Base-by-base conservation (phyloP, 2,329 filamentous ascomycete genomes). In the Epichloe amarillans region DNA sequence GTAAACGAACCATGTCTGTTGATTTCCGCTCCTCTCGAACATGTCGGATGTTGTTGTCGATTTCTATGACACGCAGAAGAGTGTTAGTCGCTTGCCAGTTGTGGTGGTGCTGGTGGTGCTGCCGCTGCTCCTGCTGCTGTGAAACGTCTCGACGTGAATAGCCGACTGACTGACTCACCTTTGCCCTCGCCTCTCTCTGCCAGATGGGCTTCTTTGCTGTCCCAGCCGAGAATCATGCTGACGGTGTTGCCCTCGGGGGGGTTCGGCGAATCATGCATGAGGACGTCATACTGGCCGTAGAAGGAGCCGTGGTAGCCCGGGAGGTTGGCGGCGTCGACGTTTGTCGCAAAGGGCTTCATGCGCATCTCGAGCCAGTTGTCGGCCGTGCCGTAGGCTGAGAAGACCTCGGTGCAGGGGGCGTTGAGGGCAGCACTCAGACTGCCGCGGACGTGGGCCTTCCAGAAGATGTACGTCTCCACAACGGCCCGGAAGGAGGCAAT, bases 341-440 rank as follows among this genome's bases (percentile, higher is more conserved):
- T 57, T 8, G 54, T 44, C 12, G 58, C 55, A 47, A 66, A 66
- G 4, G 59, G 57, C 43, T 53, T 55, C 56, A 67, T 57, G n/a
- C 61, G 58, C 38, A 59, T 56, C 43, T 61, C 54, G 23, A 64
- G 59, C 40, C 66, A 70, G 7, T 53, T 55, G 1, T 64, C 55
- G 3, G 65, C 60, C 8, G 60, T 56, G 47, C 63, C 66, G 56
- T 62, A 66, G 21, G 62, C 63, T 21, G 63, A 61, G 49, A 69
- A 61, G 43, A 70, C 56, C 56, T 70, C 68, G n/a, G 66, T 69
- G 52, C 62, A 63, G 21, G 67, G 67, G 4, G 66, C 64, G 39
- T 56, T 58, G 10, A 70, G 58, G 1, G 62, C 64, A n/a, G 52
- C 57, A 21, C 56, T 59, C 10, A 57, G 53, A 46, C 55, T 55